phyloP scores from a whole-genome alignment of 2,329 filamentous ascomycete species.

The Aureobasidium leucospermi region DNA sequence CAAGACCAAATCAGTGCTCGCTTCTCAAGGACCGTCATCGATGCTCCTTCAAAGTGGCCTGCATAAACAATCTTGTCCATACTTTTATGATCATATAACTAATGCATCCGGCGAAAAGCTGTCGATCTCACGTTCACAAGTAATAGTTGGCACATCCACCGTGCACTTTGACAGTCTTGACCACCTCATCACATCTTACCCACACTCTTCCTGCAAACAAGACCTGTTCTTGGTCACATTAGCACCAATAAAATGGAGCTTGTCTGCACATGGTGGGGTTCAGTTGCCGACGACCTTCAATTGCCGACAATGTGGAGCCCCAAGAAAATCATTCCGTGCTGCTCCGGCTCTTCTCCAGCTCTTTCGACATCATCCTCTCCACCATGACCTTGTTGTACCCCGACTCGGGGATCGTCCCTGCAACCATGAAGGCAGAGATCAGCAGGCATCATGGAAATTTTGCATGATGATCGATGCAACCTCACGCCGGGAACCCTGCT shows the following conservation, averaged over 20 bases:
- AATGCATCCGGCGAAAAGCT: background rate
- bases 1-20: conserved; percentile 43
- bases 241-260: background rate
- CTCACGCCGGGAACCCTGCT: background rate
- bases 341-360: conserved; percentile 6
- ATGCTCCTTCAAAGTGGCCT: conserved; percentile 40
- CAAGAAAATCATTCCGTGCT: background rate
- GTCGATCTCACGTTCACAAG: background rate
- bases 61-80: background rate
- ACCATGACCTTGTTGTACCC: background rate
- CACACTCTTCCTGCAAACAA: background rate
- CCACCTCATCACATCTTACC: background rate
- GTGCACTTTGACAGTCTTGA: background rate
- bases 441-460: background rate
- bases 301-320: conserved; percentile 8
- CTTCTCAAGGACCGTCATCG: conserved; percentile 42
- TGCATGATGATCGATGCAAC: background rate
- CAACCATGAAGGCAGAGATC: conserved; percentile 1
- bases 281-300: background rate
- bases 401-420: background rate
- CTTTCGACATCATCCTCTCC: conserved; percentile 13
- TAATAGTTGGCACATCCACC: background rate
- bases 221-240: background rate
- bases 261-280: background rate
- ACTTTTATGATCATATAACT: background rate